Percentiles rank a stretch among this genome's conserved stretches.
Evolutionary conservation across 805 yeast species (phyloP).

Genomic region (Candida suzukii): DNA sequence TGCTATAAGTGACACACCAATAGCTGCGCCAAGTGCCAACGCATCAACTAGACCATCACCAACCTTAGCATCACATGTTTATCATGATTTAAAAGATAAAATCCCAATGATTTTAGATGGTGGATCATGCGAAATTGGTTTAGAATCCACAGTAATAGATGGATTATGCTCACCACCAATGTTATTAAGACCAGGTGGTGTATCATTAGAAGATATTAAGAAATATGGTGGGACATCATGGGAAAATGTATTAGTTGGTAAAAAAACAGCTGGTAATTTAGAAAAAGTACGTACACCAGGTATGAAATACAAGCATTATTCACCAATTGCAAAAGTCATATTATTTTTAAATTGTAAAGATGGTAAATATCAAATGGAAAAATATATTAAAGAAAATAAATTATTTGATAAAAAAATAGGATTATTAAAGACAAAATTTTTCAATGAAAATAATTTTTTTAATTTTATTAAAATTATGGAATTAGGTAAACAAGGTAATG

Average conservation of each 20-base stretch:
- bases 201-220: conserved; percentile 69
- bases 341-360: conserved; percentile 48
- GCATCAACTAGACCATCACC: conserved; percentile 95
- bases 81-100: conserved; percentile 66
- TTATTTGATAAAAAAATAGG: conserved; percentile 36
- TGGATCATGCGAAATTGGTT: conserved; percentile 81
- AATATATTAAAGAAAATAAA: conserved; percentile 9
- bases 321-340: conserved; percentile 81
- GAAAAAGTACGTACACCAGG: conserved; percentile 92
- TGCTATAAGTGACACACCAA: conserved; percentile 74
- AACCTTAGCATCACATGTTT: conserved; percentile 81
- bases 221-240: conserved; percentile 61
- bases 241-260: conserved; percentile 58
- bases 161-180: conserved; percentile 83
- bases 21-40: conserved; percentile 98
- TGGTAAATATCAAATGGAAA: conserved; percentile 29
- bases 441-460: conserved; percentile 16
- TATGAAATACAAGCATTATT: conserved; percentile 94
- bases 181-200: conserved; percentile 91
- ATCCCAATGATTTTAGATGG: conserved; percentile 89
- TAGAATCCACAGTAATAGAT: conserved; percentile 91
- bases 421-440: conserved; percentile 36
- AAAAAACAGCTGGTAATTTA: conserved; percentile 50
- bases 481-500: conserved; percentile 41
- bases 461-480: conserved; percentile 22